Evolutionary conservation across 805 yeast species (phyloP).

Genomic region (Saccharomycopsis microspora): DNA sequence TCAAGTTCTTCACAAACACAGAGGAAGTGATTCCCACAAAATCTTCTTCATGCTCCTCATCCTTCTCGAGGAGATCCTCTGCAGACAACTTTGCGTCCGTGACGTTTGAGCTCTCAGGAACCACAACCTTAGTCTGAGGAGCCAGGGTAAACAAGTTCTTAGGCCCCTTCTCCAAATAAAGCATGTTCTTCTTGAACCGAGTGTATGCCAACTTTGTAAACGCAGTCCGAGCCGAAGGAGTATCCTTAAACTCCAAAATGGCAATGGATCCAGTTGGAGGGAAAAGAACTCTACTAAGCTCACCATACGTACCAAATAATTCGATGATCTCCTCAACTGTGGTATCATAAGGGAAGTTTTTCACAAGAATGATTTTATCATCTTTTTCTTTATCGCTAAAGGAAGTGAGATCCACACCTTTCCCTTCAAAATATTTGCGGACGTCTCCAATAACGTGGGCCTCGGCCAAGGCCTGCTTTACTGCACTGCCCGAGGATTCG

Average conservation of each 20-base stretch:
- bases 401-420: constrained; percentile 73
- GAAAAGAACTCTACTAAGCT: constrained; percentile 69
- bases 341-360: constrained; percentile 87
- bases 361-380: constrained; percentile 70
- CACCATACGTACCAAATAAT: constrained; percentile 71
- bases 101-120: constrained; percentile 19
- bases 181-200: constrained; percentile 74
- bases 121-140: constrained; percentile 20
- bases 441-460: constrained; percentile 92
- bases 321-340: constrained; percentile 72
- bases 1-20: constrained; percentile 83
- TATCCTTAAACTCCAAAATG: constrained; percentile 76
- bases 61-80: constrained; percentile 30
- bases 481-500: constrained; percentile 77
- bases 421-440: constrained; percentile 71
- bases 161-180: constrained; percentile 93
- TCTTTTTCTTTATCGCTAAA: constrained; percentile 63
- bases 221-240: constrained; percentile 79
- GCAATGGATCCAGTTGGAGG: constrained; percentile 98
- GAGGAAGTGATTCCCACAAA: constrained; percentile 73
- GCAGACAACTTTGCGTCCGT: constrained; percentile 36
- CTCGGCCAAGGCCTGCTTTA: constrained; percentile 94
- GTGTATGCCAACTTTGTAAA: constrained; percentile 80
- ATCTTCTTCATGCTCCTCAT: constrained; percentile 24
- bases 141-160: constrained; percentile 45